Base-by-base conservation (phyloP, 169 alveolate genomes). In the Plasmodium inui region DNA sequence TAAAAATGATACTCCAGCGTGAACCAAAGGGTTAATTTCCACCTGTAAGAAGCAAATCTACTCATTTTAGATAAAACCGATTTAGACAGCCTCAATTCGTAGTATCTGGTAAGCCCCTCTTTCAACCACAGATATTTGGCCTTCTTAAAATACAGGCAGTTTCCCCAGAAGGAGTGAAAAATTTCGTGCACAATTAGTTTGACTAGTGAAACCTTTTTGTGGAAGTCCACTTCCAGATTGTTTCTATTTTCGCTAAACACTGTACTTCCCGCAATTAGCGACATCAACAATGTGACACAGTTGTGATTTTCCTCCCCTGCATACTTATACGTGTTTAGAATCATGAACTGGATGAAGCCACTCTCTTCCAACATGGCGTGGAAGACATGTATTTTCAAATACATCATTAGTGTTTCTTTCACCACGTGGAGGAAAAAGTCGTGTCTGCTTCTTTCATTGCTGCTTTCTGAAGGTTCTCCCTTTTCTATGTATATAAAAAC, bases 271-370 rank as follows among this genome's bases (percentile, higher is more conserved):
- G 2, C 19, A 34, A 86, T 67, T 39, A 86, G 2, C 1, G 86
- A 32, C 19, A 28, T 32, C 8, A 86, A 76, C 57, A 86, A 50
- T 1, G 93, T 86, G 9, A 86, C 22, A 53, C 93, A 86, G 19
- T 86, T 86, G 70, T 46, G 28, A 30, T 86, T 86, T 46, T 86
- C 93, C 57, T 86, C 93, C 14, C 93, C 93, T 37, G 55, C 81
- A 34, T 86, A 86, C 41, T 86, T 86, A 39, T 86, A 86, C 30
- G 44, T 86, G 41, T 34, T 86, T 44, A 74, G 14, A n/a, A 86
- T 9, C 39, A 86, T 86, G 28, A 73, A 86, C 80, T 86, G 93
- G 28, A 86, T 55, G 41, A 86, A 86, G 19, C 17, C 57, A 74
- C 70, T 76, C 67, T 86, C 81, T 22, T 10, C 44, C 44, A 86